Evolutionary conservation across 2,329 filamentous ascomycete species (phyloP), one percentile per base, ranked within the genome.

Genomic region (Grosmannia penicillata): DNA sequence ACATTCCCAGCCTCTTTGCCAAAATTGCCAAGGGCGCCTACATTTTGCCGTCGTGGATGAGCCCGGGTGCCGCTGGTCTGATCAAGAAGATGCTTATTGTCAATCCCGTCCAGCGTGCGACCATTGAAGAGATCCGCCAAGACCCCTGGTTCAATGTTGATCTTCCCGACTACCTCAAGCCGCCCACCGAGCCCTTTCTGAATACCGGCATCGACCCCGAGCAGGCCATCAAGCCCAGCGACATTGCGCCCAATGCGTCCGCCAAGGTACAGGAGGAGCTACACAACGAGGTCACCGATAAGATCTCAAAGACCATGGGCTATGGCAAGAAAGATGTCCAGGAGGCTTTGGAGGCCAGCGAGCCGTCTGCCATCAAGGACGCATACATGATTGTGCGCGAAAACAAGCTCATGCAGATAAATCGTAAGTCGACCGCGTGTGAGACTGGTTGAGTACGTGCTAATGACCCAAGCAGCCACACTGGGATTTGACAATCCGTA

Each of bases 361-460:
- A 98, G 56, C 91, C 91, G 11, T 96, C 87, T 42, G 87, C 91
- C 10, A 95, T 98, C 66, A 98, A 98, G 62, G 91, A 98, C 60
- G 91, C 91, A 2, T 98, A 96, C 62, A 78, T 95, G 61, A 98
- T 98, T 56, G 85, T 98, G 21, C 77, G 89, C 38, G 91, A 98
- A 59, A 96, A 96, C 56, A 91, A 95, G 57, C 73, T 96, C 56
- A 96, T 96, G 87, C 82, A 87, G 56, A 79, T 78, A 39, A 93
- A 86, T 56, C 86, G 84, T 93, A 66, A 75, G 83, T 75, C n/a
- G n/a, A n/a, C n/a, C n/a, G 35, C 32, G 36, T 27, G 53, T 24
- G 48, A 55, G 52, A 23, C 55, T 45, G 49, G 56, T 30, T 50
- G 47, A 19, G 47, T 51, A 21, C 24, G 1, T 21, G 19, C 24